Percentiles rank a stretch among this genome's conserved stretches.
phyloP scores from a whole-genome alignment of 1,284 basidiomycete species.

The Taiwanofungus camphoratus region DNA sequence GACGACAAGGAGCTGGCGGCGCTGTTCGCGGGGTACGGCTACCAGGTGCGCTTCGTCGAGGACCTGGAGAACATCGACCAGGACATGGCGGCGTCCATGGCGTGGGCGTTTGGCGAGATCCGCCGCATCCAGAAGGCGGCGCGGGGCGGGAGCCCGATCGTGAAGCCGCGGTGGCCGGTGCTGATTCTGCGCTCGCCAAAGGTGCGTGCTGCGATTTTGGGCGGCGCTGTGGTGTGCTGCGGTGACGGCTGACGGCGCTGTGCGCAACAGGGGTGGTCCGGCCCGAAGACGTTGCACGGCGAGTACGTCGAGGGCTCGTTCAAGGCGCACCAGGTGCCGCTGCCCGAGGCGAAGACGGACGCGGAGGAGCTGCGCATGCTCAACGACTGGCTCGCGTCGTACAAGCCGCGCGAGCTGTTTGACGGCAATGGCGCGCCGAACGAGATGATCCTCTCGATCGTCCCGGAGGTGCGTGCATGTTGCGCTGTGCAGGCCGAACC shows the following conservation, averaged over 20 bases:
- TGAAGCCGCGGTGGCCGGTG: slow-evolving; percentile 85
- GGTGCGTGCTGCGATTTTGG: slow-evolving; percentile 23
- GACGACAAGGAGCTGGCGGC: slow-evolving; percentile 75
- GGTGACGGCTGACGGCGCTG: background rate
- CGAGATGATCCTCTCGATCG: slow-evolving; percentile 46
- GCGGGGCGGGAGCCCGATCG: slow-evolving; percentile 65
- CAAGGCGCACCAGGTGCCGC: slow-evolving; percentile 76
- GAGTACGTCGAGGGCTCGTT: slow-evolving; percentile 76
- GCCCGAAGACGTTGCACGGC: slow-evolving; percentile 60
- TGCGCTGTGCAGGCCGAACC: too few relatives aligned
- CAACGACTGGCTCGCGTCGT: slow-evolving; percentile 66
- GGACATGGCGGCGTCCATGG: slow-evolving; percentile 73
- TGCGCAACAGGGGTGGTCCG: slow-evolving; percentile 48
- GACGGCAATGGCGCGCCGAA: slow-evolving; percentile 43
- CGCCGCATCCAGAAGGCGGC: slow-evolving; percentile 75
- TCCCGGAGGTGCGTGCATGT: slow-evolving; percentile 39
- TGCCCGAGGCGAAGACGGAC: slow-evolving; percentile 63
- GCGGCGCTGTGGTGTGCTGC: background rate
- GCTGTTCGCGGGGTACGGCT: slow-evolving; percentile 81
- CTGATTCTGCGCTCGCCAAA: slow-evolving; percentile 82
- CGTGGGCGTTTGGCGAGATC: slow-evolving; percentile 80
- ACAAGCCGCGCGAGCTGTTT: slow-evolving; percentile 61
- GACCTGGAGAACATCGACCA: slow-evolving; percentile 61
- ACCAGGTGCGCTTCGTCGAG: slow-evolving; percentile 79
- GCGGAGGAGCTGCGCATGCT: slow-evolving; percentile 58